These are phyloP conservation scores for Vitis riparia DNA, from an alignment of 164 flowering plant genomes.

Conservation along the genomic window DNA sequence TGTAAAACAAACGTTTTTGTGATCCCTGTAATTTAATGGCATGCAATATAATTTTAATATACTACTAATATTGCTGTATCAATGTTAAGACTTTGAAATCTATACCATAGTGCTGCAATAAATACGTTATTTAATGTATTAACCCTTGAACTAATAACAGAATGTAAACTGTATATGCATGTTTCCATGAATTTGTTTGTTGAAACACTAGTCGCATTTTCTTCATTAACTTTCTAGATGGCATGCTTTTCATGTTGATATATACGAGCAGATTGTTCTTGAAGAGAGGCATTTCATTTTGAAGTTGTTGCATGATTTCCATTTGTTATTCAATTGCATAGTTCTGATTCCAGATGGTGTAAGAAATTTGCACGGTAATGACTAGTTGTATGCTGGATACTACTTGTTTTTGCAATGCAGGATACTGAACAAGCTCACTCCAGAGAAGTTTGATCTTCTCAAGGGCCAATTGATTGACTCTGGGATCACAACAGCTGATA, in stretches of 20 bases:
- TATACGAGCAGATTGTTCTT: background rate
- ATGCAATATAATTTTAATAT: background rate
- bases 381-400: background rate
- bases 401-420: slow-evolving; percentile 36
- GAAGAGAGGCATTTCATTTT: no score
- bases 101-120: background rate
- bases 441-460: slow-evolving; percentile 93
- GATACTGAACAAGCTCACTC: slow-evolving; percentile 95
- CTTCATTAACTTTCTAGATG: background rate
- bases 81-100: background rate
- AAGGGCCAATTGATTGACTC: slow-evolving; percentile 93
- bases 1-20: background rate
- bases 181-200: background rate
- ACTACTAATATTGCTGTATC: background rate
- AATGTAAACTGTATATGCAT: background rate
- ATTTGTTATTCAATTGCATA: background rate
- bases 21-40: background rate
- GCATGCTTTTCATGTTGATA: background rate
- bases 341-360: background rate
- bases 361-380: background rate
- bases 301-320: no score
- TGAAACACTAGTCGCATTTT: background rate
- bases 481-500: slow-evolving; percentile 90
- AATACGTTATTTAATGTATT: background rate
- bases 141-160: background rate